A percentile compares a stretch with the other conserved stretches of the same genome.
phyloP scores from a whole-genome alignment of 352 stramenopile genomes.

The Globisporangium middletonii region DNA sequence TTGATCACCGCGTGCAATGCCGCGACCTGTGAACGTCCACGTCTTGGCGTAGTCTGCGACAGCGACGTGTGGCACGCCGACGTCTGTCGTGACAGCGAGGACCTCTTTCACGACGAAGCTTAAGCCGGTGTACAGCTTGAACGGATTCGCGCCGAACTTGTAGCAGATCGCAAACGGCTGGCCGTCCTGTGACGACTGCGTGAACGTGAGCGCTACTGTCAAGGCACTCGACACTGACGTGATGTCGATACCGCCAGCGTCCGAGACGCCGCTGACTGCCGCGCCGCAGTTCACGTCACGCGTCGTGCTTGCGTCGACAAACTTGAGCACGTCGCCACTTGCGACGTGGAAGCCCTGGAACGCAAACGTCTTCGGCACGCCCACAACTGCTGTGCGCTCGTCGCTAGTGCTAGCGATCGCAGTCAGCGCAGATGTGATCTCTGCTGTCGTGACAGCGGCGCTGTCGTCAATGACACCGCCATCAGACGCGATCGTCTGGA shows the following conservation, averaged over 20 bases:
- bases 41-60: slow-evolving; percentile 47
- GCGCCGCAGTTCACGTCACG: slow-evolving; percentile 49
- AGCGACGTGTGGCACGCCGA: slow-evolving; percentile 30
- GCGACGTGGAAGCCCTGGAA: slow-evolving; percentile 40
- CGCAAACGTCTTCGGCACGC: slow-evolving; percentile 36
- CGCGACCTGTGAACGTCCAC: slow-evolving; percentile 41
- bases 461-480: slow-evolving; percentile 43
- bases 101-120: slow-evolving; percentile 56
- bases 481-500: slow-evolving; percentile 28
- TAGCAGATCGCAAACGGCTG: slow-evolving; percentile 54
- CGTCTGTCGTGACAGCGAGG: slow-evolving; percentile 17
- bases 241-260: slow-evolving; percentile 36
- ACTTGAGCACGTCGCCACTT: slow-evolving; percentile 48
- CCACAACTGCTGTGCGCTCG: slow-evolving; percentile 40
- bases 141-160: slow-evolving; percentile 65
- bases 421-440: slow-evolving; percentile 31
- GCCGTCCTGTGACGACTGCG: slow-evolving; percentile 29
- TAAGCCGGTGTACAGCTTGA: slow-evolving; percentile 46
- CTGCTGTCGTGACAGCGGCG: slow-evolving; percentile 20
- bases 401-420: slow-evolving; percentile 37
- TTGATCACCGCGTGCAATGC: slow-evolving; percentile 32
- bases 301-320: slow-evolving; percentile 47
- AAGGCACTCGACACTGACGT: slow-evolving; percentile 18
- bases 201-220: slow-evolving; percentile 29
- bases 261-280: slow-evolving; percentile 30